A percentile compares a stretch with the other conserved stretches of the same genome.
phyloP scores from a whole-genome alignment of 441 rosid species.

The Rhodomyrtus psidioides region DNA sequence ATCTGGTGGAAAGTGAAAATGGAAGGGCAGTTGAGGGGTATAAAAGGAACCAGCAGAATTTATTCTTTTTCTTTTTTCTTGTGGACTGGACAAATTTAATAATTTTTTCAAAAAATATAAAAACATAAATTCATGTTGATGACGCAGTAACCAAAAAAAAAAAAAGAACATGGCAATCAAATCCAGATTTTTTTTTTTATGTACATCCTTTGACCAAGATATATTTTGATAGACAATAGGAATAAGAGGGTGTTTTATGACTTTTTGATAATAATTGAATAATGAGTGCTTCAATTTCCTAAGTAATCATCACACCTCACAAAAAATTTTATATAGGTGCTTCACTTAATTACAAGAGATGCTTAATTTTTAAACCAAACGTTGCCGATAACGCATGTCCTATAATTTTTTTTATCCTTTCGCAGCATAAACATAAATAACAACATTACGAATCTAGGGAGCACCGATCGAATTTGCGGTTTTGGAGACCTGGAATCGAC shows the following conservation, averaged over 20 bases:
- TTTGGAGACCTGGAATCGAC: background rate
- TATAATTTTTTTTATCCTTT: too few relatives aligned
- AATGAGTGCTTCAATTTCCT: background rate
- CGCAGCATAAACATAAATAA: background rate
- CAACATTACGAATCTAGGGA: background rate
- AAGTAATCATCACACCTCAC: background rate
- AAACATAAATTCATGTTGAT: background rate
- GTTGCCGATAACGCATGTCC: background rate
- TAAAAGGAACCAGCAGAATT: background rate
- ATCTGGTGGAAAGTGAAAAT: background rate
- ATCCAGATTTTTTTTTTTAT: background rate
- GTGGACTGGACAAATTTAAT: background rate
- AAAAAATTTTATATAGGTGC: background rate
- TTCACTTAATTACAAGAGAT: background rate
- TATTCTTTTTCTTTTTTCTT: background rate
- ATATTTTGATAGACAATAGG: background rate
- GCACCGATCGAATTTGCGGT: too few relatives aligned
- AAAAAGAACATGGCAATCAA: background rate
- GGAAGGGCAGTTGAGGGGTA: background rate
- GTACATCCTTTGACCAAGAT: background rate
- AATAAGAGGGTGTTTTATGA: background rate
- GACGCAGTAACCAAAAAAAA: too few relatives aligned
- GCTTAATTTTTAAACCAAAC: background rate
- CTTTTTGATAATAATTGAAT: background rate
- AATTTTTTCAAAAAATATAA: background rate